Evolutionary conservation across 805 yeast genomes (phyloP), one percentile per base, ranked within the genome.

Genomic region (Komagataella populi): DNA sequence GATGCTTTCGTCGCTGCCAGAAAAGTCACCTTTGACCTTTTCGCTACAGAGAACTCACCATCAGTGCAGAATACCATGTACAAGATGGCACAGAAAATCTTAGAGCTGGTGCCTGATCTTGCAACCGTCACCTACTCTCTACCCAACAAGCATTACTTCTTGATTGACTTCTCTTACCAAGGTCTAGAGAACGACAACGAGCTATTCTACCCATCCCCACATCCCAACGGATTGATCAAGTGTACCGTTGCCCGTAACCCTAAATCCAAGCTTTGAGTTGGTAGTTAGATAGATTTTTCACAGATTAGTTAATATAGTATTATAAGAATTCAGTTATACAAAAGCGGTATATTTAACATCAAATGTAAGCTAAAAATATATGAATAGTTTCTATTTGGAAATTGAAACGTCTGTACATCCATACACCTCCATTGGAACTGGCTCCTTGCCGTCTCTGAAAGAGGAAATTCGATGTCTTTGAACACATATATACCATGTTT

Each of bases 31-130:
- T 74, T 89, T 60, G 83, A 80, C 51, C 73, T 75, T 53, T 90
- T 90, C 67, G 96, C 96, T 16, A 66, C 76, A 49, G 96, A 90
- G 68, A 80, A 87, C 67, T 87, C 96, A 7, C 80, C 96, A n/a
- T 85, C 95, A 23, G 97, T 90, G 48, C 97, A 90, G 72, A 96
- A 96, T 48, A 90, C 96, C 53, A 91, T 90, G 96, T 90, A 79
- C 74, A 86, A 88, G 75, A 90, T 90, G 93, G 76, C 86, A 45
- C 74, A 80, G 56, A 80, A 78, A 55, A 87, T 90, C 56, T 75
- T 90, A 63, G 72, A 70, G 49, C 62, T 60, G 50, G 83, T 78
- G 52, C 73, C 81, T 2, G 71, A 71, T 54, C 73, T 90, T 52
- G 76, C 71, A 55, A 72, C 73, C 47, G 96, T 89, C 43, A 67